Evolutionary conservation across 805 yeast species (phyloP), one percentile per base, ranked within the genome.

Genomic region (Wickerhamiella galacta): DNA sequence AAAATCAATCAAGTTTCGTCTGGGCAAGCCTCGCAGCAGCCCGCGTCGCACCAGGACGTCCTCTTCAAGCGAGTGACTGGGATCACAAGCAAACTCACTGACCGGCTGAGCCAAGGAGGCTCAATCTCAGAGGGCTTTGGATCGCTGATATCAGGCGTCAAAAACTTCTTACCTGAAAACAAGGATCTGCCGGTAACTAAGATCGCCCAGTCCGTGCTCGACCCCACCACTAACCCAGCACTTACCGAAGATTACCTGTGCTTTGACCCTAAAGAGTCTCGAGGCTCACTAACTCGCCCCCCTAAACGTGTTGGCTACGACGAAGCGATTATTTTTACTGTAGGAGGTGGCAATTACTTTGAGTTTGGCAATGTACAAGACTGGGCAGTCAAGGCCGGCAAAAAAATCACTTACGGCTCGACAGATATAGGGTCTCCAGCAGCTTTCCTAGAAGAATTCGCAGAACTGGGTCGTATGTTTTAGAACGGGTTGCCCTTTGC

Each of bases 281-380:
- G 96, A 42, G 96, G 96, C 3, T 76, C 92, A 5, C 85, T 77
- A 46, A 73, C 93, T 3, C 73, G 77, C 45, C 87, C 85, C 23
- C 95, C 95, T 24, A 77, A 72, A 53, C 71, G 93, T 49, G 79
- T 75, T 43, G 61, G 75, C 8, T 82, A 80, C 53, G 72, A 72
- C 38, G 90, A 82, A 43, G 72, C 92, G 2, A 60, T 81, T 31
- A 93, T 90, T 15, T 90, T 90, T 53, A 81, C 85, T 33, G 85
- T 90, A 35, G 99, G 98, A 17, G 98, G 98, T 22, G 96, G 96
- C 30, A 85, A 81, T 54, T 90, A 83, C 52, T 59, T 80, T 40
- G 99, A 90, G 58, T 90, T 87, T 52, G 92, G 85, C 38, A 87
- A 87, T 49, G 66, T 90, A 48, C 93, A 81, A 54, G 94, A 85